phyloP scores from a whole-genome alignment of 2,329 filamentous ascomycete species.

The Colletotrichum karsti region DNA sequence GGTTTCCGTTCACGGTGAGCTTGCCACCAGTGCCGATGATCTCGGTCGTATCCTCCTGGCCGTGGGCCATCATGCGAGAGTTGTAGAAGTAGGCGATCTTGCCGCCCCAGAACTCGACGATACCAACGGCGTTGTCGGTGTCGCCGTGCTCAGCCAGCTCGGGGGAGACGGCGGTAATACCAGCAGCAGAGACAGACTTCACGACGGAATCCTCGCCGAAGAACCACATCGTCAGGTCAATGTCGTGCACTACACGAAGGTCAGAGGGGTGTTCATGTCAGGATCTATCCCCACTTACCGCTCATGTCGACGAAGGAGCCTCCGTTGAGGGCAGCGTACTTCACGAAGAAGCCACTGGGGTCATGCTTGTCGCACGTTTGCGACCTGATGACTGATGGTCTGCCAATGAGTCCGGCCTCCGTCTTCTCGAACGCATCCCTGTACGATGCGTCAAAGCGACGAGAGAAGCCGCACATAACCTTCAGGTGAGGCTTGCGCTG shows the following conservation, averaged over 20 bases:
- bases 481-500: slow-evolving; percentile 65
- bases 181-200: slow-evolving; percentile 40
- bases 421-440: slow-evolving; percentile 64
- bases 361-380: slow-evolving; percentile 76
- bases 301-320: slow-evolving; percentile 72
- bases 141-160: slow-evolving; percentile 42
- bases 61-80: slow-evolving; percentile 73
- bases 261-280: no score
- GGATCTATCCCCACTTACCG: not conserved
- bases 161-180: slow-evolving; percentile 41
- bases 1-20: slow-evolving; percentile 67
- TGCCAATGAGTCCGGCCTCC: slow-evolving; percentile 63
- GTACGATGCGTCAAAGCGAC: no score
- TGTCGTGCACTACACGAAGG: not conserved
- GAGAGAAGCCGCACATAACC: slow-evolving; percentile 60
- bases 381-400: slow-evolving; percentile 66
- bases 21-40: slow-evolving; percentile 74
- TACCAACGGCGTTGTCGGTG: slow-evolving; percentile 49
- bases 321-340: slow-evolving; percentile 70
- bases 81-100: slow-evolving; percentile 73
- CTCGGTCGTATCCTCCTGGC: slow-evolving; percentile 73
- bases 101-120: no score
- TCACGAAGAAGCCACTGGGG: slow-evolving; percentile 72
- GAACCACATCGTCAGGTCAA: slow-evolving; percentile 42
- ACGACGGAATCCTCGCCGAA: slow-evolving; percentile 40